Evolutionary conservation across 2,329 filamentous ascomycete genomes (phyloP), one percentile per base, ranked within the genome.

Genomic region (Nothomitra cinnamomea): DNA sequence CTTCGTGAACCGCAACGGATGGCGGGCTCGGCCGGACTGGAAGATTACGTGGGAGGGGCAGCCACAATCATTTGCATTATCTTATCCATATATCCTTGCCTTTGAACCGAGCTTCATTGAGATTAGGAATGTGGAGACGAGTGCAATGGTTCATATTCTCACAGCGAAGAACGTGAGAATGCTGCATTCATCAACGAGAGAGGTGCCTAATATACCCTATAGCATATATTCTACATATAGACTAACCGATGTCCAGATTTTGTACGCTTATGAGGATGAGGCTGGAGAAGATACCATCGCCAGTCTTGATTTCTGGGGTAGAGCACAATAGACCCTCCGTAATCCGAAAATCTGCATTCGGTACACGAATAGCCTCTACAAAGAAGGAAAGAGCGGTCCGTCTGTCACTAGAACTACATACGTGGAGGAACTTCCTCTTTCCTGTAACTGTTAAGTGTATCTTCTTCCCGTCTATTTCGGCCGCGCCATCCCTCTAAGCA

Each of bases 21-120:
- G 92, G 92, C 82, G 92, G 58, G 90, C 90, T 53, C 78, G 89
- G 62, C 88, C 89, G 3, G 92, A 98, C 67, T 98, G 92, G 92
- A 83, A 85, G 62, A 95, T 98, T 64, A 85, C 90, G 58, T 98
- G 92, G 92, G 92, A 98, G 71, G 92, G 92, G 54, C 86, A 81
- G 45, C 92, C 92, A 41, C 84, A 87, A 62, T 83, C 82, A 55
- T 98, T 98, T 67, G 92, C 92, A 1, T 81, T 96, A 53, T 95
- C 88, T 60, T 94, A 94, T 63, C 92, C 92, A 49, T 98, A 94
- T 76, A 95, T 98, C 58, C 72, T 98, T 62, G 92, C 90, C 0
- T 98, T 98, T 66, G 92, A 98, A 70, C 82, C 88, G 38, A 95
- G 92, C 64, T 98, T 98, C 64, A 94, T 98, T 61, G 92, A 98